Conservation (phyloP, 2,329 filamentous ascomycete genomes). For the Monosporascus sp. region DNA sequence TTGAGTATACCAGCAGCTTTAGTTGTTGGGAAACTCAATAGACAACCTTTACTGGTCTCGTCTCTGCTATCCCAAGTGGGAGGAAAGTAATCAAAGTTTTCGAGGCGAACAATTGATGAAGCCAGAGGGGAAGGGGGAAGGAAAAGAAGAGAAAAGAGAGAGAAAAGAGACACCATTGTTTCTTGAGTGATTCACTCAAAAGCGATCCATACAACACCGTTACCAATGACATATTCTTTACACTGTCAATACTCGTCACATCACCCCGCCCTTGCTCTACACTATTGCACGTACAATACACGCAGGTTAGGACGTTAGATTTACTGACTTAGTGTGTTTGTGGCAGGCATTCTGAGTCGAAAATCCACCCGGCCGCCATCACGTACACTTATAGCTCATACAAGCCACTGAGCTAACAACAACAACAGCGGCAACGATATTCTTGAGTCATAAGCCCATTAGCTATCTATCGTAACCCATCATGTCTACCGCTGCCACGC, state of each 20-base stretch:
- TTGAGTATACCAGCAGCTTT: too few species aligned
- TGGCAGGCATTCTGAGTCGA: neutral
- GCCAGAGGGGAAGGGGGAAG: too few species aligned
- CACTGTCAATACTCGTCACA: too few species aligned
- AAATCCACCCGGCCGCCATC: neutral
- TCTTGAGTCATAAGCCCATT: too few species aligned
- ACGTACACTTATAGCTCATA: slow-evolving; percentile 11
- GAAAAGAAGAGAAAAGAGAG: too few species aligned
- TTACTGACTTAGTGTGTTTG: neutral
- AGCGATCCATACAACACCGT: neutral
- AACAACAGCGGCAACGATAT: neutral
- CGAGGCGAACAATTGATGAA: too few species aligned
- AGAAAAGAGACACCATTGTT: neutral
- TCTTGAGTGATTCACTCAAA: neutral
- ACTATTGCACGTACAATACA: too few species aligned
- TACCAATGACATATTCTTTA: neutral
- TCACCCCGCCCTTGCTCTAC: too few species aligned
- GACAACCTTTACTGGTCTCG: too few species aligned
- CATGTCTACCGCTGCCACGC: slow-evolving; percentile 49
- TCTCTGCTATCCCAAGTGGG: neutral
- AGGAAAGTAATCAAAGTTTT: neutral
- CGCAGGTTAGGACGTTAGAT: neutral
- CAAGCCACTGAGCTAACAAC: slow-evolving; percentile 17
- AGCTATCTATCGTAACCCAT: slow-evolving; percentile 3
- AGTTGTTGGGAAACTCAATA: too few species aligned